Base-by-base conservation (phyloP, 306 rosid genomes). In the Acacia confusa region DNA sequence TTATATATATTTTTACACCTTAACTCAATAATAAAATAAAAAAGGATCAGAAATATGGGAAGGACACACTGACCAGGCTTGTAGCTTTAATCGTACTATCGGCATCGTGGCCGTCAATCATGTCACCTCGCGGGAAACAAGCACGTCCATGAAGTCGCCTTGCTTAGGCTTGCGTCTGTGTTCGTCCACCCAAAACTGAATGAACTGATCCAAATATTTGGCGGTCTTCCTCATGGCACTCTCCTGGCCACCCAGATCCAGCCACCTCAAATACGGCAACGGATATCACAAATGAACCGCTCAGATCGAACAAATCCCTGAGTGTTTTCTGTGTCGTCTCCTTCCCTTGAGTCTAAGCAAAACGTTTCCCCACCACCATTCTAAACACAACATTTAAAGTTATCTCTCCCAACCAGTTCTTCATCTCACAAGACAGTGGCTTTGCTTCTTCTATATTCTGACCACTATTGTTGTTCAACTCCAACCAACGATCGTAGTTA, bases 181-280 rank as follows among this genome's bases (percentile, higher is more conserved):
- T 20, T 83, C 70, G 11, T 88, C 70, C 0, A 88, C 27, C 85
- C 84, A 88, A 11, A 44, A 45, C 1, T 20, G 27, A 17, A 9
- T 9, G 7, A 78, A 52, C 0, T 36, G 38, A 14, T 88, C 91
- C 7, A 88, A 65, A 50, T 81, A 82, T 48, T 57, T 81, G 0
- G 82, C 84, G 0, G 73, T 83, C 41, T 36, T 81, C 65, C 83
- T 85, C 89, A 86, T 81, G 8, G 68, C 32, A 74, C 84, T 83
- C 65, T 83, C 81, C 11, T 8, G 2, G 0, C 91, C 91, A 5
- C 57, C 88, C 78, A 88, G 65, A 72, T 85, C 91, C 65, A 88
- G 50, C 88, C 91, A 88, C 78, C 91, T 80, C 34, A 88, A 43
- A 64, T 22, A 85, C 0, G 91, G 87, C 48, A 83, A 1, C 2